Conservation (phyloP, 164 flowering plant genomes). For the Houttuynia cordata region DNA sequence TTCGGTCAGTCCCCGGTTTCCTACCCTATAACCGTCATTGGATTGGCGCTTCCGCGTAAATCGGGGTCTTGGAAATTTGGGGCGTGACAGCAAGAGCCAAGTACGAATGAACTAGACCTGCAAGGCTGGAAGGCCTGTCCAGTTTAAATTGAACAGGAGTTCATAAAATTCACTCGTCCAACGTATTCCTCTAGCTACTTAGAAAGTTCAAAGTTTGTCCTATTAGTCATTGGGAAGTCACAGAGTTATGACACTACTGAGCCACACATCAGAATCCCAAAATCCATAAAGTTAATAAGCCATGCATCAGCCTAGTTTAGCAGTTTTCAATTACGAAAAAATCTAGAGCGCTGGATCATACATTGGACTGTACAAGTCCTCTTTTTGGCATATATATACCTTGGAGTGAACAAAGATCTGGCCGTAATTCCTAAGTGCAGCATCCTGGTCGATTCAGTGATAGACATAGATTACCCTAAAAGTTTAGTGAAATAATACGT, state of each 20-base stretch:
- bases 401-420: constrained; percentile 98
- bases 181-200: too few species aligned
- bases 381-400: constrained; percentile 22
- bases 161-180: not conserved
- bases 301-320: not conserved
- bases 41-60: too few species aligned
- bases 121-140: constrained; percentile 6
- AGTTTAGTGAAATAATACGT: constrained; percentile 1
- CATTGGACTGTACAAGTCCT: not conserved
- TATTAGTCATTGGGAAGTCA: not conserved
- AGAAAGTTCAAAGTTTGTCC: too few species aligned
- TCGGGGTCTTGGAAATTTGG: too few species aligned
- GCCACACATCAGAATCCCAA: not conserved
- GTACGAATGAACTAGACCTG: constrained; percentile 88
- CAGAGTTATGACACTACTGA: not conserved
- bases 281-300: too few species aligned
- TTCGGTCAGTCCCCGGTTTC: too few species aligned
- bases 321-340: too few species aligned
- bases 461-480: constrained; percentile 69
- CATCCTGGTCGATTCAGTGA: constrained; percentile 73
- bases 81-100: too few species aligned
- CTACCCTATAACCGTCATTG: too few species aligned
- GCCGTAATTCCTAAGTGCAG: constrained; percentile 76
- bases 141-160: too few species aligned
- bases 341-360: not conserved